phyloP scores from a whole-genome alignment of 169 alveolate species.

The Babesia caballi region DNA sequence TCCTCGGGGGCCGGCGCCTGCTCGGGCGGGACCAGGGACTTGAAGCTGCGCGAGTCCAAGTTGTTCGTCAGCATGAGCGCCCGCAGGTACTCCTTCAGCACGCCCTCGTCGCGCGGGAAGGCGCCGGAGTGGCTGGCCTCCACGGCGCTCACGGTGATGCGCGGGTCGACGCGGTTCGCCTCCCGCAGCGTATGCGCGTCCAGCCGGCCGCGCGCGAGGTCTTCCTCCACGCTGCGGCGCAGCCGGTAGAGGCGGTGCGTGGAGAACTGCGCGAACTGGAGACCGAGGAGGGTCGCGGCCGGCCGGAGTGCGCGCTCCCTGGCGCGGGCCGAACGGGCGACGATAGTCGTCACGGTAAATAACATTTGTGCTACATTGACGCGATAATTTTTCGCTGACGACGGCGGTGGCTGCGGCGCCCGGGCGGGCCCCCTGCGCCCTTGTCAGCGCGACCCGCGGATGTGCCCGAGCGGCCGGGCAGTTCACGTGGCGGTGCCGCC shows the following conservation, averaged over 20 bases:
- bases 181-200: constrained; percentile 43
- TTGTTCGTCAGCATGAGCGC: constrained; percentile 74
- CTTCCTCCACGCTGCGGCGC: constrained; percentile 24
- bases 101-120: constrained; percentile 65
- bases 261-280: background rate
- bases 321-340: constrained; percentile 1
- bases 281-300: background rate
- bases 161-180: constrained; percentile 55
- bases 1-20: background rate
- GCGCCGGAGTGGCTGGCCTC: constrained; percentile 23
- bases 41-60: constrained; percentile 64
- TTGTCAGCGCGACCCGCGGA: too few relatives aligned
- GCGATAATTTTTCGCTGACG: too few relatives aligned
- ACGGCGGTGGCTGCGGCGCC: too few relatives aligned
- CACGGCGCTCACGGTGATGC: constrained; percentile 51
- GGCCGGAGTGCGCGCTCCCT: background rate
- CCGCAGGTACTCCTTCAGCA: constrained; percentile 68
- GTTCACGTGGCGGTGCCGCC: background rate
- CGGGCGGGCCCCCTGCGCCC: too few relatives aligned
- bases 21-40: constrained; percentile 5
- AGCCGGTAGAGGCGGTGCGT: constrained; percentile 35
- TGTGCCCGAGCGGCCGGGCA: too few relatives aligned
- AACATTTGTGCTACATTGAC: too few relatives aligned
- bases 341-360: background rate
- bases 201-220: constrained; percentile 17